Base-by-base conservation (phyloP, 768 basidiomycete species). In the Pleurotus ostreatus region DNA sequence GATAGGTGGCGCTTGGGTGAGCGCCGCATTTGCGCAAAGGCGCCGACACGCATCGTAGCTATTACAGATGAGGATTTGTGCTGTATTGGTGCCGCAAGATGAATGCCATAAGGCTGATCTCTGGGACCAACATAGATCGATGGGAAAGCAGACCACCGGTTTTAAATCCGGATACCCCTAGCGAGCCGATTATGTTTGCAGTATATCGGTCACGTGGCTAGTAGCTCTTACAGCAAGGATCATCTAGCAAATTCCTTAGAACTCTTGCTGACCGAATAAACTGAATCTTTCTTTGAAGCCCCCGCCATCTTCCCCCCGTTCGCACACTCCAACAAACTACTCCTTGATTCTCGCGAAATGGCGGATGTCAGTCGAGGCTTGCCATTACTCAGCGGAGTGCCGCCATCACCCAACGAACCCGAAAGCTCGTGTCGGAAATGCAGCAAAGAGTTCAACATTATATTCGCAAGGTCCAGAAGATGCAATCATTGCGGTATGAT, bases 401-500 rank as follows among this genome's bases (percentile, higher is more conserved):
- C 80, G 6, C 82, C 84, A 1, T 80, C 81, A 0, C 56, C 68
- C 4, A 60, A 60, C 22, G 67, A 71, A 51, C 57, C 68, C 23
- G 60, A 70, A 58, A 56, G 57, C 57, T 67, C 74, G 3, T 90
- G 88, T 59, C 79, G 86, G 66, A 89, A 83, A 66, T 91, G 89
- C 65, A 81, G 76, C 66, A 89, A 78, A 66, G 88, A 90, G 64
- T 90, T 90, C 66, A 84, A 78, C 62, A 66, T 86, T 16, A 57
- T 90, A 49, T 84, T 91, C 63, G 73, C 81, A 55, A 74, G 89
- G 52, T 77, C 82, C 46, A 79, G 81, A 61, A 80, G 71, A 59
- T 91, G 89, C 67, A 82, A 87, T 66, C 89, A 91, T 63, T 91
- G 89, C 65, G 88, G 89, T 88, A 65, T 61, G 83, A 65, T 13